Conservation (phyloP, 768 basidiomycete genomes). For the Dentipellis sp. region DNA sequence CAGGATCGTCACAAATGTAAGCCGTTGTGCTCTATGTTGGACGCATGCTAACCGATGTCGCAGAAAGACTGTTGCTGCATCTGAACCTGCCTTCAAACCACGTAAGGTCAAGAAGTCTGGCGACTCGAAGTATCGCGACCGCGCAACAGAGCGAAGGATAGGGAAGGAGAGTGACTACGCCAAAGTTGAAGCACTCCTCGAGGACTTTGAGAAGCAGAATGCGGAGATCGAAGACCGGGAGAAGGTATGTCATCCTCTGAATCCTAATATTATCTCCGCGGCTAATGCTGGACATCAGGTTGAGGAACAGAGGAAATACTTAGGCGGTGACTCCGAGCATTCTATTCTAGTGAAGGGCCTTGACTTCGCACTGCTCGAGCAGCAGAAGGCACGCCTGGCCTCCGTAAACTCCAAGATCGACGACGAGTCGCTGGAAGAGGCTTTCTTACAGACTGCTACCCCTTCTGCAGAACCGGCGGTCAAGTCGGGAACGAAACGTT, state of each 20-base stretch:
- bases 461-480: constrained; percentile 17
- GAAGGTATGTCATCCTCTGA: constrained; percentile 29
- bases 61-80: constrained; percentile 40
- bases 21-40: neutral
- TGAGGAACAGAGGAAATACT: constrained; percentile 62
- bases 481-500: constrained; percentile 49
- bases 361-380: constrained; percentile 78
- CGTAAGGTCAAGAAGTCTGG: constrained; percentile 56
- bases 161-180: constrained; percentile 70
- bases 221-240: constrained; percentile 50
- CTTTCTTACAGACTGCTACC: constrained; percentile 42
- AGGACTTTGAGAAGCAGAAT: constrained; percentile 68
- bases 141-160: constrained; percentile 61
- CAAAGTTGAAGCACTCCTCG: constrained; percentile 68
- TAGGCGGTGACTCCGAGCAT: constrained; percentile 79
- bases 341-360: constrained; percentile 86
- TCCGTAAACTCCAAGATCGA: constrained; percentile 43
- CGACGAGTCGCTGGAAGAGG: constrained; percentile 76
- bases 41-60: neutral
- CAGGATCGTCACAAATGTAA: constrained; percentile 11
- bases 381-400: constrained; percentile 61
- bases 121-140: constrained; percentile 52
- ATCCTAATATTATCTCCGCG: neutral
- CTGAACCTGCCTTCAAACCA: constrained; percentile 70
- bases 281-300: constrained; percentile 29